Conservation (phyloP, 805 yeast species). For the Metschnikowia colocasiae region DNA sequence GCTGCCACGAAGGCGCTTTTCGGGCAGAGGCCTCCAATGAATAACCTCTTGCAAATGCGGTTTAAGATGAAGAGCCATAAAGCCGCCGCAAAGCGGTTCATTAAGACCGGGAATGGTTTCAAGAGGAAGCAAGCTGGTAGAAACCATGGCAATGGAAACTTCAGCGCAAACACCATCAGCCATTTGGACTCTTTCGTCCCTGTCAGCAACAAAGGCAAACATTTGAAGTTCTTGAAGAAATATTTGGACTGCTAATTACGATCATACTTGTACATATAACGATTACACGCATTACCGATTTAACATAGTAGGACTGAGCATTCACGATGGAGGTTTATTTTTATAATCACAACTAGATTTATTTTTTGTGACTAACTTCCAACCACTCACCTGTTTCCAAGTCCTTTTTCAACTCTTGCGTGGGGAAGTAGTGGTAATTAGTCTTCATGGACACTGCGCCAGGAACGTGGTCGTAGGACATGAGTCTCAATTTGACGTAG, state of each 20-base stretch:
- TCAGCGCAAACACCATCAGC: constrained; percentile 60
- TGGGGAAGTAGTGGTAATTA: constrained; percentile 84
- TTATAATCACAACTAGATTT: background rate
- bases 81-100: constrained; percentile 85
- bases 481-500: constrained; percentile 75
- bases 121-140: constrained; percentile 67
- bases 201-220: constrained; percentile 51
- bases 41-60: constrained; percentile 35
- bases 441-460: constrained; percentile 82
- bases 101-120: constrained; percentile 64
- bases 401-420: constrained; percentile 55
- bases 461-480: constrained; percentile 83
- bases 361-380: constrained; percentile 40
- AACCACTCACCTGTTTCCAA: constrained; percentile 42
- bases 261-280: constrained; percentile 3
- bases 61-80: constrained; percentile 72
- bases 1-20: constrained; percentile 16
- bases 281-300: background rate
- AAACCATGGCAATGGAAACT: constrained; percentile 90
- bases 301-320: background rate
- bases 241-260: constrained; percentile 28
- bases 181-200: constrained; percentile 56
- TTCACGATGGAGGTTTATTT: background rate
- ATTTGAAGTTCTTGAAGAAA: constrained; percentile 56
- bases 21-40: constrained; percentile 20